Conservation (phyloP, 345 rosid genomes). For the Eutrema heterophyllum region DNA sequence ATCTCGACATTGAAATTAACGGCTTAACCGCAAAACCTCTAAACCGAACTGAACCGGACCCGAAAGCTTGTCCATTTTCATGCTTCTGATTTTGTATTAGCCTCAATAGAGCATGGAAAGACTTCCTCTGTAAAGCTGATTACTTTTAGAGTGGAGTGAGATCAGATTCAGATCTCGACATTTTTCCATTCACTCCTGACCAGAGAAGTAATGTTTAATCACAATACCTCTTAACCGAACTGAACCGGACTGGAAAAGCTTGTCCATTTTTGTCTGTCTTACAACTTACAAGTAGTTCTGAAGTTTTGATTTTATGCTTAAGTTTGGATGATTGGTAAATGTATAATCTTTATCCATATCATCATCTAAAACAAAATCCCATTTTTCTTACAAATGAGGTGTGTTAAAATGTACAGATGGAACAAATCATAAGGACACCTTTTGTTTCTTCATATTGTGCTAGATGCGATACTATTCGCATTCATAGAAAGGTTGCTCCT, state of each 20-base stretch:
- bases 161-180: too few species aligned
- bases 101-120: too few species aligned
- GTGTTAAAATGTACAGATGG: neutral
- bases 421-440: neutral
- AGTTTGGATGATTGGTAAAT: neutral
- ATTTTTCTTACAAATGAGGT: neutral
- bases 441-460: slow-evolving; percentile 9
- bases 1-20: slow-evolving; percentile 9
- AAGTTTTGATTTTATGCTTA: neutral
- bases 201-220: too few species aligned
- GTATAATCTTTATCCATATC: neutral
- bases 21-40: neutral
- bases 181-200: too few species aligned
- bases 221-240: too few species aligned
- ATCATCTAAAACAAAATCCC: neutral
- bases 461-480: neutral
- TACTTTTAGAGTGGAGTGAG: too few species aligned
- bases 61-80: neutral
- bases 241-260: neutral
- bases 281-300: too few species aligned
- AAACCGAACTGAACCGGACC: neutral
- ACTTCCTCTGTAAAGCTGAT: too few species aligned
- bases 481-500: slow-evolving; percentile 29
- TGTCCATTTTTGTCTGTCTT: too few species aligned
- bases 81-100: too few species aligned